Conservation (phyloP, 2,329 filamentous ascomycete genomes). For the Cryphonectria radicalis region DNA sequence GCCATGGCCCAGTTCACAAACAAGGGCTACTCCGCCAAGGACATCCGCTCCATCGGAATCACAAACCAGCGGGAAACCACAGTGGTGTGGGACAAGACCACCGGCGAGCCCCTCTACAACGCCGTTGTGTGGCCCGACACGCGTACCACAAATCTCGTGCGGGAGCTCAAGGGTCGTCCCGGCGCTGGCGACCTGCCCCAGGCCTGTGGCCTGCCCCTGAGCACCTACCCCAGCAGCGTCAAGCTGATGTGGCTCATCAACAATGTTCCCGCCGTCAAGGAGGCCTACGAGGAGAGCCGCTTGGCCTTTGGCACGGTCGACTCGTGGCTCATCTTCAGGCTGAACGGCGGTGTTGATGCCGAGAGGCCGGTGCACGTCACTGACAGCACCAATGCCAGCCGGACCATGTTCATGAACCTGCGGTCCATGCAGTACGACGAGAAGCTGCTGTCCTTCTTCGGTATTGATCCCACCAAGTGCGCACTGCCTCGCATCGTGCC, state of each 20-base stretch:
- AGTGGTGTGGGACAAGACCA: slow-evolving; percentile 80
- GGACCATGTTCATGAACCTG: slow-evolving; percentile 95
- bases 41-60: slow-evolving; percentile 80
- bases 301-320: slow-evolving; percentile 88
- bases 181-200: slow-evolving; percentile 71
- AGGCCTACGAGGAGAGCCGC: slow-evolving; percentile 76
- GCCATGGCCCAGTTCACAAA: slow-evolving; percentile 72
- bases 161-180: slow-evolving; percentile 71
- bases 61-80: slow-evolving; percentile 92
- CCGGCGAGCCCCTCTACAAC: slow-evolving; percentile 80
- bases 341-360: slow-evolving; percentile 73
- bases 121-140: slow-evolving; percentile 93
- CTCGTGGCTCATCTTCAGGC: slow-evolving; percentile 82
- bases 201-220: slow-evolving; percentile 80
- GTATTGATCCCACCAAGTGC: slow-evolving; percentile 69
- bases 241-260: slow-evolving; percentile 84
- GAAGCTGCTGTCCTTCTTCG: slow-evolving; percentile 77
- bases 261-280: slow-evolving; percentile 69
- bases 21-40: slow-evolving; percentile 67
- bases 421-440: slow-evolving; percentile 80
- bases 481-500: slow-evolving; percentile 81
- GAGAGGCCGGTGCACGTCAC: slow-evolving; percentile 72
- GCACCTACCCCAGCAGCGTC: slow-evolving; percentile 85
- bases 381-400: slow-evolving; percentile 83
- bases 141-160: slow-evolving; percentile 71